A percentile compares a stretch with the other conserved stretches of the same genome.
Conservation (phyloP, 2,329 filamentous ascomycete genomes). For the Penicillium sp. region DNA sequence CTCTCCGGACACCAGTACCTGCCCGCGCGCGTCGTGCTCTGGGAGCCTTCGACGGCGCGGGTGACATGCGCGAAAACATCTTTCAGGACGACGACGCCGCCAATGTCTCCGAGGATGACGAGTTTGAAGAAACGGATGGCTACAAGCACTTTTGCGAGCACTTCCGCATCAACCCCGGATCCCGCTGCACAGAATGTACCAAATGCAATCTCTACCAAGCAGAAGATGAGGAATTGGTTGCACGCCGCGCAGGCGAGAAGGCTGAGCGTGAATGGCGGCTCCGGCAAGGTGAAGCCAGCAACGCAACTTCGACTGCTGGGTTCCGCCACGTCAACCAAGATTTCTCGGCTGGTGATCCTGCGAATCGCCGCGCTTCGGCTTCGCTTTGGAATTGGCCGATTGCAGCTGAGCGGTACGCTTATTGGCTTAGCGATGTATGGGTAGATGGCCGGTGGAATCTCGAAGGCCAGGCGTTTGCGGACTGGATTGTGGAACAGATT, state of each 20-base stretch:
- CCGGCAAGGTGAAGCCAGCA: constrained; percentile 51
- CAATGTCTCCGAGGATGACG: constrained; percentile 18
- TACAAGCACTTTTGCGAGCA: constrained; percentile 96
- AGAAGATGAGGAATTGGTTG: constrained; percentile 68
- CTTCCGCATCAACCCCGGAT: constrained; percentile 76
- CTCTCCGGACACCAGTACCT: constrained; percentile 12
- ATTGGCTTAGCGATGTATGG: constrained; percentile 40
- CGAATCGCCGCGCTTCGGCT: constrained; percentile 19
- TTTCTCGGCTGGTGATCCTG: constrained; percentile 20
- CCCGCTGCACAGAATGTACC: constrained; percentile 71
- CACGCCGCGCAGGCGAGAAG: constrained; percentile 64
- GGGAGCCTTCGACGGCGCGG: constrained; percentile 43
- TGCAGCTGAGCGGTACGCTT: constrained; percentile 28
- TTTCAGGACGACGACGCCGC: constrained; percentile 8
- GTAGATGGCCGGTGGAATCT: constrained; percentile 41
- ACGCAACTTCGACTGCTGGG: constrained; percentile 14
- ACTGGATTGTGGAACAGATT: constrained; percentile 42
- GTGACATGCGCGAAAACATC: constrained; percentile 29
- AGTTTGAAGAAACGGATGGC: constrained; percentile 57
- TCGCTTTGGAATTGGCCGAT: constrained; percentile 27
- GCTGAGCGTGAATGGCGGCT: constrained; percentile 69
- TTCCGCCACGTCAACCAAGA: constrained; percentile 30
- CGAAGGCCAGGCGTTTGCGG: constrained; percentile 40
- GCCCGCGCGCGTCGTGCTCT: constrained; percentile 3
- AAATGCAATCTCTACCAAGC: constrained; percentile 70